A percentile compares a stretch with the other conserved stretches of the same genome.
phyloP scores from a whole-genome alignment of 768 basidiomycete species.

The Melanogaster broomeanus region DNA sequence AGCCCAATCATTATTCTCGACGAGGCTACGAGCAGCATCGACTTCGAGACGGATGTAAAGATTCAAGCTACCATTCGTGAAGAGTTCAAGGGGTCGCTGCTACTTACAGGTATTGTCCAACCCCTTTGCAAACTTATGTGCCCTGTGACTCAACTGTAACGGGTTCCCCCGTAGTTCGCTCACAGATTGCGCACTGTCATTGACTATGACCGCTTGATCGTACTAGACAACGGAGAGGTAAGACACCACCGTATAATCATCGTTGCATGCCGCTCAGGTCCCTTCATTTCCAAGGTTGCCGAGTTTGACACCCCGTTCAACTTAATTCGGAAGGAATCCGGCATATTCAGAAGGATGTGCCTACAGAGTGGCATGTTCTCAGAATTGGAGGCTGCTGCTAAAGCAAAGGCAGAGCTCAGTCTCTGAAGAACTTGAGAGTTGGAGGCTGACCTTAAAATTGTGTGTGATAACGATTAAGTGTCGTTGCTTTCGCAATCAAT shows the following conservation, averaged over 20 bases:
- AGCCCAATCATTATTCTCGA: conserved; percentile 74
- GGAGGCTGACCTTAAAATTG: too few species aligned
- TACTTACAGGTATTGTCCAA: conserved; percentile 55
- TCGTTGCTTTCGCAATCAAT: too few species aligned
- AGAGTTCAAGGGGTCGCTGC: conserved; percentile 70
- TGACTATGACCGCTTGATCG: conserved; percentile 74
- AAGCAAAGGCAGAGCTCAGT: conserved; percentile 25
- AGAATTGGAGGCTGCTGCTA: conserved; percentile 57
- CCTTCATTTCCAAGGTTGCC: conserved; percentile 33
- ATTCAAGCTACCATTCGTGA: conserved; percentile 84
- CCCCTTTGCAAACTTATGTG: neutral
- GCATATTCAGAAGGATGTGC: conserved; percentile 64
- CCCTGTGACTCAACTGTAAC: neutral
- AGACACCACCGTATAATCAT: conserved; percentile 22
- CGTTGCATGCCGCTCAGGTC: neutral
- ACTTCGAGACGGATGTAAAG: conserved; percentile 82
- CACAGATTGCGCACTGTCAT: conserved; percentile 74
- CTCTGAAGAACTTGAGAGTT: too few species aligned
- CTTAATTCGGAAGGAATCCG: conserved; percentile 56
- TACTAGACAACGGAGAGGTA: conserved; percentile 48
- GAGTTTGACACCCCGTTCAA: conserved; percentile 72
- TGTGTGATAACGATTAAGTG: too few species aligned
- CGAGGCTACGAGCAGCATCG: conserved; percentile 80
- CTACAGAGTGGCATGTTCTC: conserved; percentile 62
- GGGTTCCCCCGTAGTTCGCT: conserved; percentile 40